Conservation (phyloP, 305 asterid genomes). For the Salvia sclarea region DNA sequence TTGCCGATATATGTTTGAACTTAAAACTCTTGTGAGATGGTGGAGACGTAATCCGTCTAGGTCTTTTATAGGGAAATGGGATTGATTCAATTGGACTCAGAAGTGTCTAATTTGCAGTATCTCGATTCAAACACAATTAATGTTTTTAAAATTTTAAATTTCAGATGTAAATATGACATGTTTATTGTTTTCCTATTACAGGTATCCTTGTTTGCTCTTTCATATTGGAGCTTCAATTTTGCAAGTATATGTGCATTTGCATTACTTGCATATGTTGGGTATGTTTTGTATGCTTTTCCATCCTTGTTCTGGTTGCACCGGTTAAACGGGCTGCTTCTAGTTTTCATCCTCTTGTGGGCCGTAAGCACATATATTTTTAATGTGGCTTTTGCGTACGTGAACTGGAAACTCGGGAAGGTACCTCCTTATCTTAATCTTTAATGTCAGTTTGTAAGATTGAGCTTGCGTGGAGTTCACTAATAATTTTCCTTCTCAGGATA, state of each 20-base stretch:
- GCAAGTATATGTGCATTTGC: conserved; percentile 99
- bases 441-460: conserved; percentile 25
- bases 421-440: conserved; percentile 34
- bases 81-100: not conserved
- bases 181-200: conserved; percentile 65
- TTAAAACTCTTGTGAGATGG: conserved; percentile 21
- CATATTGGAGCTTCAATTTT: conserved; percentile 98
- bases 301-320: conserved; percentile 92
- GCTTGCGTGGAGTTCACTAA: conserved; percentile 33
- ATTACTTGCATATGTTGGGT: conserved; percentile 91
- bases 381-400: conserved; percentile 83
- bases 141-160: conserved; percentile 34
- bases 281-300: conserved; percentile 81
- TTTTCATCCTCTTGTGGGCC: conserved; percentile 99
- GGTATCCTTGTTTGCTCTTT: conserved; percentile 90
- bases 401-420: conserved; percentile 96
- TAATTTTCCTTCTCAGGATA: conserved; percentile 59
- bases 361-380: conserved; percentile 95
- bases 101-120: not conserved
- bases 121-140: not conserved
- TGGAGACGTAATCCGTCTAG: conserved; percentile 11
- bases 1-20: conserved; percentile 17
- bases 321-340: conserved; percentile 91
- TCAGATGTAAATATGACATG: conserved; percentile 60
- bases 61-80: conserved; percentile 2